A percentile compares a stretch with the other conserved stretches of the same genome.
These are phyloP conservation scores for Amyloporia xantha DNA, from an alignment of 768 basidiomycete species.

Conservation along the genomic window DNA sequence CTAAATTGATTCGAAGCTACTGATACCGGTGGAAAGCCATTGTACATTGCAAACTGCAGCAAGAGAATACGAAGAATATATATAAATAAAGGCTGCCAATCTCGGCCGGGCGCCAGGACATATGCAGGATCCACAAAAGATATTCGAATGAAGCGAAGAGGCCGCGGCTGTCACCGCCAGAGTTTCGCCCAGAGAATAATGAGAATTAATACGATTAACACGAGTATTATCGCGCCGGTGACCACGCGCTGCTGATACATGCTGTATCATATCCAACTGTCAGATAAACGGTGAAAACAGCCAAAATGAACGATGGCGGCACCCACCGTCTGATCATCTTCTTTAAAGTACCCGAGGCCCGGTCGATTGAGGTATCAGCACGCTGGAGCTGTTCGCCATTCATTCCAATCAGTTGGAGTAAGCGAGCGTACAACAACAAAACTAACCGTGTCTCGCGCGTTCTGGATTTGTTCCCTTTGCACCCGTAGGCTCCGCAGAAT, in stretches of 20 bases:
- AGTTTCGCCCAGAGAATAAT: slow-evolving; percentile 80
- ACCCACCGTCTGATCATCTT: slow-evolving; percentile 92
- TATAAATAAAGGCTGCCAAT: neutral
- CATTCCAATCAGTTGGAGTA: too few species aligned
- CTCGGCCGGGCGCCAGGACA: neutral
- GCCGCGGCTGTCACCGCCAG: slow-evolving; percentile 28
- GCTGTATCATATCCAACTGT: slow-evolving; percentile 40
- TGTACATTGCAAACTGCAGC: too few species aligned
- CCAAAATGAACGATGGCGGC: neutral
- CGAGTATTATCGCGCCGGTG: slow-evolving; percentile 77
- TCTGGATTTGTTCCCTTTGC: slow-evolving; percentile 93
- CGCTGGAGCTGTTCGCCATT: slow-evolving; percentile 82
- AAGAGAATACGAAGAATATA: neutral
- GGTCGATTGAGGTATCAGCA: slow-evolving; percentile 85
- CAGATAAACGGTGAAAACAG: slow-evolving; percentile 8
- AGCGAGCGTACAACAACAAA: too few species aligned
- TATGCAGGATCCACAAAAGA: neutral
- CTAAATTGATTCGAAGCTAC: neutral
- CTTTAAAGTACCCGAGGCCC: slow-evolving; percentile 86
- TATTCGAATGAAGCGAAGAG: neutral
- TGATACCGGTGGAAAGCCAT: too few species aligned
- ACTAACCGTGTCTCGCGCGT: slow-evolving; percentile 81
- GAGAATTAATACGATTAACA: slow-evolving; percentile 78
- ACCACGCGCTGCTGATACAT: slow-evolving; percentile 96
- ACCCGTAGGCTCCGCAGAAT: slow-evolving; percentile 78